A percentile compares a stretch with the other conserved stretches of the same genome.
Conservation (phyloP, 2,329 filamentous ascomycete species). For the Nannizziopsis arthrosporioides region DNA sequence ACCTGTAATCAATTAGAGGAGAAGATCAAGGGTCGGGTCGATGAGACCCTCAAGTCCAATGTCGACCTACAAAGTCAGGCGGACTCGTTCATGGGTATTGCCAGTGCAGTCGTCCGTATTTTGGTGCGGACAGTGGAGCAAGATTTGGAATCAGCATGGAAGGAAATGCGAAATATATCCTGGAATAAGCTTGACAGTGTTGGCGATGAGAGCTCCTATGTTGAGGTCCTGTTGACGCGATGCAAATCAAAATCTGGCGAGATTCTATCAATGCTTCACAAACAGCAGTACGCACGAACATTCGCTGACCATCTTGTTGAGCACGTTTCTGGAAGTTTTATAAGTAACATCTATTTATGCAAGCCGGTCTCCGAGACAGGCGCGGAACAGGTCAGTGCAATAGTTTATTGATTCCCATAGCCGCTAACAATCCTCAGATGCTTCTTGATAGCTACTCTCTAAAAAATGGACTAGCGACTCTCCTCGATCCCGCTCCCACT, state of each 20-base stretch:
- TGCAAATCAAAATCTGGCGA: constrained; percentile 62
- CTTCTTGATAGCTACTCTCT: constrained; percentile 77
- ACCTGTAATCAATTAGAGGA: constrained; percentile 91
- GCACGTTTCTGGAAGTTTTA: constrained; percentile 64
- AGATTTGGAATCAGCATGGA: constrained; percentile 76
- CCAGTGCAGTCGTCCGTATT: constrained; percentile 70
- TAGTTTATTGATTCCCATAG: not conserved
- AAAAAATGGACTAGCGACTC: constrained; percentile 39
- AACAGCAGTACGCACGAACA: constrained; percentile 85
- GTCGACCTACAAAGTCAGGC: constrained; percentile 89
- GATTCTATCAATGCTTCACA: constrained; percentile 65
- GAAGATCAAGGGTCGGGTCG: constrained; percentile 82
- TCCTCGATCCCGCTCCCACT: constrained; percentile 47
- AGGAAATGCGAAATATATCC: constrained; percentile 92
- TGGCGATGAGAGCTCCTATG: constrained; percentile 86
- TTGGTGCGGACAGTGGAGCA: constrained; percentile 74
- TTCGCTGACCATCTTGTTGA: constrained; percentile 97
- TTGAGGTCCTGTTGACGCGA: constrained; percentile 64
- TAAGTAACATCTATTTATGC: constrained; percentile 76
- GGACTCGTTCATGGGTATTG: constrained; percentile 90
- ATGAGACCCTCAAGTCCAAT: constrained; percentile 58
- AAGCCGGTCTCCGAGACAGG: constrained; percentile 85
- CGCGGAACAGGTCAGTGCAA: constrained; percentile 61
- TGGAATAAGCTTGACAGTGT: constrained; percentile 92
- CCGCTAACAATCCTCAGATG: constrained; percentile 49